Base-by-base conservation (phyloP, 129 eudicot genomes). In the Helichrysum umbraculigerum region DNA sequence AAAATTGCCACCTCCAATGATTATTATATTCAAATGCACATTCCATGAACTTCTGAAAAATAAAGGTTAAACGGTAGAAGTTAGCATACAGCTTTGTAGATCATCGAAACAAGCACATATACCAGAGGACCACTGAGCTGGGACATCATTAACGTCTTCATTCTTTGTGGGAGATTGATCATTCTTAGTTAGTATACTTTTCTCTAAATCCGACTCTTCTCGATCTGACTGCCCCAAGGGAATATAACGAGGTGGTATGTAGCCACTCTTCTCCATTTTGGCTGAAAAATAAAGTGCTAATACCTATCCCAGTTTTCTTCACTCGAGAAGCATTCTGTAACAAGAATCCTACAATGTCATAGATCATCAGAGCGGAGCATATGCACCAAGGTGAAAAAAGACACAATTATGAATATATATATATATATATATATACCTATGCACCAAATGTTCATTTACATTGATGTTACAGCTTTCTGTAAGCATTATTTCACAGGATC, bases 31-130 rank as follows among this genome's bases (percentile, higher is more conserved):
- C 69, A 75, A 70, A 75, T 68, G 84, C 88, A 79, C 87, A 87
- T 84, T 80, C 61, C 50, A 67, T 75, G 32, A 87, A 82, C 57
- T 71, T 44, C 3, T 74, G 69, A 83, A 83, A 80, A 82, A 65
- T 77, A 52, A 81, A 86, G 83, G 68, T 44, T 76, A 89, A 86
- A 79, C 87, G 83, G 75, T 30, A 71, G 72, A 74, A 74, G 54
- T 33, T 76, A 81, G 81, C 98, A 47, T 90, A 93, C 98, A 93
- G 97, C 97, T 93, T 82, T 82, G 96, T 77, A 85, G 84, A 84
- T 93, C 97, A 77, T 93, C 98, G 65, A 84, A 93, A 84, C 98
- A 93, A 72, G 98, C 98, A 85, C 98, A 93, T 60, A 93, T 90
- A 85, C 98, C 98, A 32, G 98, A 93, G 61, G 96, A 90, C 98